phyloP scores from a whole-genome alignment of 2,329 filamentous ascomycete species.

The Botrytis paeoniae region DNA sequence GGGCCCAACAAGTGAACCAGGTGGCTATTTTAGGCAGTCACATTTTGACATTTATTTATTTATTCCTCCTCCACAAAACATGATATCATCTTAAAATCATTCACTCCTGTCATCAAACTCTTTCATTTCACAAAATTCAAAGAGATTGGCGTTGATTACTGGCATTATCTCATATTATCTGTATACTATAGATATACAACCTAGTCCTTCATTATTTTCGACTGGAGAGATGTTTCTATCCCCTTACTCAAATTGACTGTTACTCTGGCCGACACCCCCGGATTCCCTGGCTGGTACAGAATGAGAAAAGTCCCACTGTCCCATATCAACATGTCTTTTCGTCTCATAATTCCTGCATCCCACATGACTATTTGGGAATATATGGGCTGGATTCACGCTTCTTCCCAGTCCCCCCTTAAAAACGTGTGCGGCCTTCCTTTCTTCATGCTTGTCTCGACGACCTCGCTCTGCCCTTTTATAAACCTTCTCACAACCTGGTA shows the following conservation, averaged over 20 bases:
- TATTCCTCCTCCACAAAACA: not conserved
- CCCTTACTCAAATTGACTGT: not conserved
- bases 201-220: not conserved
- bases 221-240: not conserved
- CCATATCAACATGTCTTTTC: not conserved
- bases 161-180: not conserved
- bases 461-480: conserved; percentile 6
- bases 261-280: not conserved
- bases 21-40: not conserved
- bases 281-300: not conserved
- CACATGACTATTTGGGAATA: not conserved
- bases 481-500: conserved; percentile 1
- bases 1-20: not conserved
- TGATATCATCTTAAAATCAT: not conserved
- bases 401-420: not conserved
- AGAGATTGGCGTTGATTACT: not conserved
- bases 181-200: not conserved
- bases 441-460: conserved; percentile 1
- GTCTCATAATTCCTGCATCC: not conserved
- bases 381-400: not conserved
- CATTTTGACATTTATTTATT: not conserved
- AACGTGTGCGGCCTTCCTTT: not conserved
- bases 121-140: not conserved
- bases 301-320: not conserved
- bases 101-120: not conserved